phyloP scores from a whole-genome alignment of 192 early-diverging fungal genomes.

The Rhizophagus sp. region DNA sequence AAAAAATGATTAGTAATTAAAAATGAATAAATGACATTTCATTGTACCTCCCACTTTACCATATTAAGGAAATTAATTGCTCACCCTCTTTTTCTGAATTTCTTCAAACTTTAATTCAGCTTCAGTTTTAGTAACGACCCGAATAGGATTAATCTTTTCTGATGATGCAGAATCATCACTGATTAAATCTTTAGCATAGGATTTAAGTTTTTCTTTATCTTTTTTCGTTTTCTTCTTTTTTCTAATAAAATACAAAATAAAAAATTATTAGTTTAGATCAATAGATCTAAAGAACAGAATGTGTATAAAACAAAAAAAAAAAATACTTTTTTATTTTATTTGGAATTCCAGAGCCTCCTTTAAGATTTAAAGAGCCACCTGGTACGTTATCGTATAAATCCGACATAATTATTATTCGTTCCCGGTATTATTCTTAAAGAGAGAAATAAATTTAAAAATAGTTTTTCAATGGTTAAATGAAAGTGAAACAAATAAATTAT shows the following conservation, averaged over 20 bases:
- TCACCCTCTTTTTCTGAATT: conserved; percentile 61
- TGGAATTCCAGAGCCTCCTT: conserved; percentile 45
- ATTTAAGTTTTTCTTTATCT: conserved; percentile 45
- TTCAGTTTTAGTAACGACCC: conserved; percentile 57
- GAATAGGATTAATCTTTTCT: conserved; percentile 31
- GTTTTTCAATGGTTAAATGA: too few relatives aligned
- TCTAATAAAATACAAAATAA: conserved; percentile 32
- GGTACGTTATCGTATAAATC: conserved; percentile 47
- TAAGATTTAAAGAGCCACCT: conserved; percentile 68
- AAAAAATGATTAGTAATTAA: not conserved
- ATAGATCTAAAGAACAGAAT: not conserved
- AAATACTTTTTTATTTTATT: conserved; percentile 51
- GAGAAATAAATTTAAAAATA: too few relatives aligned
- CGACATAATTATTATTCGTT: not conserved
- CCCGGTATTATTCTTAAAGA: too few relatives aligned
- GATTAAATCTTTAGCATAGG: conserved; percentile 38
- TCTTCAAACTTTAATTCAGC: conserved; percentile 77
- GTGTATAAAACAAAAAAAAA: not conserved
- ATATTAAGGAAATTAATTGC: conserved; percentile 14
- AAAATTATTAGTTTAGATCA: not conserved
- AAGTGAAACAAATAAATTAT: too few relatives aligned
- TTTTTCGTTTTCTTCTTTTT: conserved; percentile 57
- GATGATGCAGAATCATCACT: conserved; percentile 30
- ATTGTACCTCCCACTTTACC: too few relatives aligned
- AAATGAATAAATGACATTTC: not conserved